Base-by-base conservation (phyloP, 352 stramenopile genomes). In the Phytophthora megakarya region DNA sequence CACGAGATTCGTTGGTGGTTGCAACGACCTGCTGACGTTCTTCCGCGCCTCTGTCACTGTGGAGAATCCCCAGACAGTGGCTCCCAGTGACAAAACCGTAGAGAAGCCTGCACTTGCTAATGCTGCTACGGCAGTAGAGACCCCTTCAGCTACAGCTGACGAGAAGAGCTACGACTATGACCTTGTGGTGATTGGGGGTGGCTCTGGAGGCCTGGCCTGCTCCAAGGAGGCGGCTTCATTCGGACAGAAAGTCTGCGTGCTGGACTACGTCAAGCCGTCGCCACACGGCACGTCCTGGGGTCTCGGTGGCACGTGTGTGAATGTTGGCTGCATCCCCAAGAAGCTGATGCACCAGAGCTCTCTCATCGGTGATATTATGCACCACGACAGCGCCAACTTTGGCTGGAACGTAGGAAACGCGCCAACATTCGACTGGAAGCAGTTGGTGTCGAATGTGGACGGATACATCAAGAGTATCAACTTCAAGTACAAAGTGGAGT, bases 301-400 rank as follows among this genome's bases (percentile, higher is more conserved):
- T 15, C 84, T 98, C 28, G 94, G 94, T 33, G 97, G 97, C 45
- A 99, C 97, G 25, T 99, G 97, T 64, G 97, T 99, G 55, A 99
- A 99, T 73, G 97, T 99, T 5, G 97, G 97, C 16, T 99, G 98
- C 65, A 99, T 99, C 67, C 97, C 98, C 23, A 99, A 99, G 81
- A 99, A 99, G 74, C 81, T 99, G 13, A 99, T 99, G 92, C 97
- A 99, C 70, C 90, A 98, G 68, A 97, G 95, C 61, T 89, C 95
- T 33, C 59, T 98, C 28, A 80, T 99, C 3, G 88, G 92, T 47
- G 93, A 98, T 61, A 57, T 81, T 10, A 76, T 98, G 39, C 78
- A 93, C 56, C 81, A 90, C 44, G 96, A 98, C 72, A 68, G 75
- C 13, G 74, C 79, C 18, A 76, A 78, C 37, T 98, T 97, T 61